These are phyloP conservation scores for Dalechampia spathulata DNA, from an alignment of 441 rosid species.

Conservation along the genomic window DNA sequence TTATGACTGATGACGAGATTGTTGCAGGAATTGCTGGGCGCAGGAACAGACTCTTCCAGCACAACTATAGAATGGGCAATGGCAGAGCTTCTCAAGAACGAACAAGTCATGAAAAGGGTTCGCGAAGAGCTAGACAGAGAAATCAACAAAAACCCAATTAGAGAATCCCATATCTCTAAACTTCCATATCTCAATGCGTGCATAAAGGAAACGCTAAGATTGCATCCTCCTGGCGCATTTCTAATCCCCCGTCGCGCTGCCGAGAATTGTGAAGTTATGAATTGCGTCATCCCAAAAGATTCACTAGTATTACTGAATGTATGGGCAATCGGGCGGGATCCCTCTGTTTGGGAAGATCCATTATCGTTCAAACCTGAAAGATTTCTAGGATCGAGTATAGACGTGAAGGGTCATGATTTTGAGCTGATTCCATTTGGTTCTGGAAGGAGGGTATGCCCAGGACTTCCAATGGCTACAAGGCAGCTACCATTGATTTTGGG, in stretches of 20 bases:
- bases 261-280: conserved; percentile 29
- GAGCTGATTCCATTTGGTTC: conserved; percentile 27
- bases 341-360: conserved; percentile 34
- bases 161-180: conserved; percentile 25
- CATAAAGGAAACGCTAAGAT: conserved; percentile 31
- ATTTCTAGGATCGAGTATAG: background rate
- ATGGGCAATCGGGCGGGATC: conserved; percentile 46
- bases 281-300: conserved; percentile 30
- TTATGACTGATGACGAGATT: background rate
- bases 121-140: conserved; percentile 31
- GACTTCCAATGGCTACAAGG: conserved; percentile 2
- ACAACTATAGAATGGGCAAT: conserved; percentile 52
- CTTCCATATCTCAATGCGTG: conserved; percentile 40
- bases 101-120: conserved; percentile 29
- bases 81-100: conserved; percentile 44
- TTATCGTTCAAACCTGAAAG: conserved; percentile 14
- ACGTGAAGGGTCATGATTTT: conserved; percentile 8
- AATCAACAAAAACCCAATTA: conserved; percentile 18
- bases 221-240: conserved; percentile 46
- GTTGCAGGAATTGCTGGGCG: conserved; percentile 52
- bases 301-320: conserved; percentile 33
- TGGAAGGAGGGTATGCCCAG: conserved; percentile 26
- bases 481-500: conserved; percentile 3
- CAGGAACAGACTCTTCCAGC: conserved; percentile 48
- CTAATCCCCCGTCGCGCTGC: conserved; percentile 38